Evolutionary conservation across 2,329 filamentous ascomycete genomes (phyloP).

Genomic region (Trichoderma hamatum): DNA sequence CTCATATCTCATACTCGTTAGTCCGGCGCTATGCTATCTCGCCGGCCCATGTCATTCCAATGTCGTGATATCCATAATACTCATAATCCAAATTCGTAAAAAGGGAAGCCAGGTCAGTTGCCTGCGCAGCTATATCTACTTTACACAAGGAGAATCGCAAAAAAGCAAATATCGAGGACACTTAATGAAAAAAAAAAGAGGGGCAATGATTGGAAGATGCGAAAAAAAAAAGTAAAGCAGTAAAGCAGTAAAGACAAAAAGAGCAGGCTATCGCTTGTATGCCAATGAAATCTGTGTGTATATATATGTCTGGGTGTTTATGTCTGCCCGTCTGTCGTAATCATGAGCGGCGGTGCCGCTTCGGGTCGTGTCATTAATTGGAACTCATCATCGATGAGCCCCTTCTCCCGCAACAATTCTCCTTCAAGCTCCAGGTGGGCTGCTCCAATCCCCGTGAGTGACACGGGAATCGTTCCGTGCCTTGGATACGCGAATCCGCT

Average conservation of each 20-base stretch:
- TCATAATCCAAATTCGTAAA: conserved; percentile 21
- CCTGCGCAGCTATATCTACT: conserved; percentile 23
- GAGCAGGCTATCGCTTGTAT: neutral
- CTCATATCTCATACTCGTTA: conserved; percentile 17
- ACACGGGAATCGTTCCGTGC: conserved; percentile 28
- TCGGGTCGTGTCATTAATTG: conserved; percentile 27
- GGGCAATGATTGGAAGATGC: neutral
- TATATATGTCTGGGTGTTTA: neutral
- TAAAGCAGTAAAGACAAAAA: neutral
- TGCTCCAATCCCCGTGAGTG: conserved; percentile 35
- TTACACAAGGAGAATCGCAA: conserved; percentile 5
- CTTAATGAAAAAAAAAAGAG: neutral
- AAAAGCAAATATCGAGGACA: neutral
- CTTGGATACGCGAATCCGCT: conserved; percentile 12
- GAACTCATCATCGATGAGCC: conserved; percentile 30
- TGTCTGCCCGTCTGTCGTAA: conserved; percentile 31
- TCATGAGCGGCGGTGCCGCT: conserved; percentile 28
- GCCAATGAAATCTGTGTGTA: conserved; percentile 25
- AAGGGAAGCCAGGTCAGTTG: conserved; percentile 25
- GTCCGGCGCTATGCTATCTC: neutral
- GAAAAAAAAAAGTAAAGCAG: neutral
- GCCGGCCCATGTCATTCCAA: conserved; percentile 3
- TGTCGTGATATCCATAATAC: neutral
- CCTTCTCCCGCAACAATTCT: conserved; percentile 29
- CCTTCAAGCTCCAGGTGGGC: conserved; percentile 31